Evolutionary conservation across 2,329 filamentous ascomycete species (phyloP).

Genomic region (Pseudonectria foliicola): DNA sequence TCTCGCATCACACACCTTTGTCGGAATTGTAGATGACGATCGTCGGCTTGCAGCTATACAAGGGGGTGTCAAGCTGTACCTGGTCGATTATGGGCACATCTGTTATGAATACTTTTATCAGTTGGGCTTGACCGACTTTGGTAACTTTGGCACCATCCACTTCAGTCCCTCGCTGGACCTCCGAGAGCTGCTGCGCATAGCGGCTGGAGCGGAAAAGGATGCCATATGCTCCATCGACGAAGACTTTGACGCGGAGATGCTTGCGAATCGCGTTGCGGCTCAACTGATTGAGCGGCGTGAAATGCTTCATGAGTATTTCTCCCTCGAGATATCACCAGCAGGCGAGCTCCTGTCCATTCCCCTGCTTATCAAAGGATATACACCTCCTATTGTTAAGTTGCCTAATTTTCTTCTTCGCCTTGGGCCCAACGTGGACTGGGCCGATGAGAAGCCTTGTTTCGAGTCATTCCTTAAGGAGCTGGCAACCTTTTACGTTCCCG

Average conservation of each 20-base stretch:
- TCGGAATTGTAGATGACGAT: constrained; percentile 82
- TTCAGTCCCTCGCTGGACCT: constrained; percentile 72
- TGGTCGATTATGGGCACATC: constrained; percentile 86
- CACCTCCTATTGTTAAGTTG: constrained; percentile 76
- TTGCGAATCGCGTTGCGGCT: constrained; percentile 57
- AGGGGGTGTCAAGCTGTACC: constrained; percentile 81
- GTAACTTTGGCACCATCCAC: constrained; percentile 80
- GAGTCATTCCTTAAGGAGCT: constrained; percentile 77
- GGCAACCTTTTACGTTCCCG: constrained; percentile 84
- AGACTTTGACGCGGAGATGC: constrained; percentile 58
- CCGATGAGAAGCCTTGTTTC: constrained; percentile 77
- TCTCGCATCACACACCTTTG: constrained; percentile 82
- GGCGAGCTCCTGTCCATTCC: constrained; percentile 76
- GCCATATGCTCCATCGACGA: constrained; percentile 33
- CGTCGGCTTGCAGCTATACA: constrained; percentile 89
- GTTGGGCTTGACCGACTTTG: constrained; percentile 87
- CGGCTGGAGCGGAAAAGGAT: constrained; percentile 61
- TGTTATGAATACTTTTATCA: constrained; percentile 94
- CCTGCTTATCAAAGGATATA: constrained; percentile 81
- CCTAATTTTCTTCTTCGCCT: constrained; percentile 82
- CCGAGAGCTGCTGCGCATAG: constrained; percentile 63
- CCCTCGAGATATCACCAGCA: constrained; percentile 68
- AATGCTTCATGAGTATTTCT: constrained; percentile 92
- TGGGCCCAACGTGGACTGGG: constrained; percentile 85
- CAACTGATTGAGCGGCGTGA: constrained; percentile 70